Conservation (phyloP, 257 asterid species). For the Leonotis leonurus region DNA sequence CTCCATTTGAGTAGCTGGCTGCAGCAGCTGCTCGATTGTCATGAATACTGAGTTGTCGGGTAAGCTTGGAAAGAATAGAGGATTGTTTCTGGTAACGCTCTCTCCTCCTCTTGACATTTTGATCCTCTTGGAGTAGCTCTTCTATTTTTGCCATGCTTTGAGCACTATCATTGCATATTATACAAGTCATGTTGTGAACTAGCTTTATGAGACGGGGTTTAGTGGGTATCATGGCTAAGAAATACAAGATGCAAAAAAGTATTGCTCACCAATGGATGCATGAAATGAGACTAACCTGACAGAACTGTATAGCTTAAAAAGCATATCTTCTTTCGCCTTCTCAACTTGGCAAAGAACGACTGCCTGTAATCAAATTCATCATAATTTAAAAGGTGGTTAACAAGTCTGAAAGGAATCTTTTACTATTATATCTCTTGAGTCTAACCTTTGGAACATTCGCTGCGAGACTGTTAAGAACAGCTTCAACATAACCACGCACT, state of each 20-base stretch:
- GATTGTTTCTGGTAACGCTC: conserved; percentile 76
- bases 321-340: conserved; percentile 96
- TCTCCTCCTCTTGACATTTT: conserved; percentile 66
- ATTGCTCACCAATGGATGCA: not conserved
- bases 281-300: conserved; percentile 50
- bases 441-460: conserved; percentile 90
- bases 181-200: conserved; percentile 3
- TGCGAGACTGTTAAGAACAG: conserved; percentile 90
- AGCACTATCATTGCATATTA: conserved; percentile 33
- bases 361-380: conserved; percentile 50
- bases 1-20: conserved; percentile 52
- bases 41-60: conserved; percentile 68
- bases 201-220: too few species aligned
- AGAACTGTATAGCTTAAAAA: conserved; percentile 80
- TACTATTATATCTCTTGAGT: conserved; percentile 4
- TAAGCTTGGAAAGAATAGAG: conserved; percentile 72
- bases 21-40: conserved; percentile 86
- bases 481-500: conserved; percentile 96
- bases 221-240: too few species aligned
- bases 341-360: conserved; percentile 95
- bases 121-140: conserved; percentile 89
- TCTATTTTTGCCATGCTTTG: conserved; percentile 75
- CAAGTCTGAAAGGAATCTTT: not conserved
- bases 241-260: too few species aligned
- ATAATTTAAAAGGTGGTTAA: conserved; percentile 14